Percentiles rank a stretch among this genome's conserved stretches.
These are phyloP conservation scores for Lanmaoa rubissima DNA, from an alignment of 768 basidiomycete species.

Conservation along the genomic window DNA sequence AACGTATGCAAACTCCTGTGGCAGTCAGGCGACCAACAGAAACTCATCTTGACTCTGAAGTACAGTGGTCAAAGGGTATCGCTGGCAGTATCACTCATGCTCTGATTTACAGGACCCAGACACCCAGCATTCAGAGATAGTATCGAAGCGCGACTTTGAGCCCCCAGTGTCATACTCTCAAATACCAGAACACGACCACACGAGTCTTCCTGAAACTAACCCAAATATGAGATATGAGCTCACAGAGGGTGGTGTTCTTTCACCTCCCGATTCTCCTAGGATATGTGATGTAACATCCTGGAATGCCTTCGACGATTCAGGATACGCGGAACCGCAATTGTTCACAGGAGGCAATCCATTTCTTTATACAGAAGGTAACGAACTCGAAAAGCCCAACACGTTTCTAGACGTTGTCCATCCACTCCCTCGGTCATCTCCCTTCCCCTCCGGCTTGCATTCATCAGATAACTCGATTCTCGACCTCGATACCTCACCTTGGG, in stretches of 20 bases:
- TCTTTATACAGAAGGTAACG: not conserved
- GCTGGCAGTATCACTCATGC: not conserved
- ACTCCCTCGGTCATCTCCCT: constrained; percentile 27
- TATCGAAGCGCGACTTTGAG: not conserved
- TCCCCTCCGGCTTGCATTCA: constrained; percentile 12
- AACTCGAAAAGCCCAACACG: not conserved
- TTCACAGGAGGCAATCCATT: not conserved
- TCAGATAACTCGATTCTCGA: constrained; percentile 18
- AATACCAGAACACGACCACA: not conserved
- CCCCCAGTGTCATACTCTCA: not conserved
- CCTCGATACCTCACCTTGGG: constrained; percentile 25
- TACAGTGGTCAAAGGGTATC: constrained; percentile 6
- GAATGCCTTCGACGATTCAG: constrained; percentile 3
- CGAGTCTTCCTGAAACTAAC: not conserved
- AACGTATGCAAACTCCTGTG: not conserved
- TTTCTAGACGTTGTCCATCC: not conserved
- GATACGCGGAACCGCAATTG: not conserved
- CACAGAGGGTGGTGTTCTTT: not conserved
- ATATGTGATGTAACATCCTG: not conserved
- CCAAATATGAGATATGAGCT: not conserved
- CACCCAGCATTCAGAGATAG: not conserved
- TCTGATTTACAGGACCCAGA: constrained; percentile 5
- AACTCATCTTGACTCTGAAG: constrained; percentile 1
- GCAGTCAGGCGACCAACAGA: not conserved
- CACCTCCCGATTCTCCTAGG: not conserved